Conservation (phyloP, 441 rosid genomes). For the Breynia disticha region DNA sequence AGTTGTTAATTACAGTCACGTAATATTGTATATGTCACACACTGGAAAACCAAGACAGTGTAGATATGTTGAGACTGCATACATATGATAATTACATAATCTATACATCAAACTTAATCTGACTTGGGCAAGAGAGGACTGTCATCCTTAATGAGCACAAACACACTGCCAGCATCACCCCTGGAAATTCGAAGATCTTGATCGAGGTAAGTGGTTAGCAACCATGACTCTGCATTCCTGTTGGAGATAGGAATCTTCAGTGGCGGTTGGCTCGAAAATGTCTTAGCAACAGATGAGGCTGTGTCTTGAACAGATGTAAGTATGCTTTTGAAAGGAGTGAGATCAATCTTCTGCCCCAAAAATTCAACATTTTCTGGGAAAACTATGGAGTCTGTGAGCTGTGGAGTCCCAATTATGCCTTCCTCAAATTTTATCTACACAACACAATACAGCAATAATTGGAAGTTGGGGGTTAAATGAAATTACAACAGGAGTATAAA, state of each 20-base stretch:
- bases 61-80: background rate
- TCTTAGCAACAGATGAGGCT: slow-evolving; percentile 69
- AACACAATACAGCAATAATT: background rate
- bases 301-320: slow-evolving; percentile 76
- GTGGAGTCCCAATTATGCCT: slow-evolving; percentile 89
- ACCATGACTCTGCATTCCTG: slow-evolving; percentile 71
- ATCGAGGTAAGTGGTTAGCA: slow-evolving; percentile 88
- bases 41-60: background rate
- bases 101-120: too few species aligned
- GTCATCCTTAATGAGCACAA: slow-evolving; percentile 85
- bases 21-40: background rate
- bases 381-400: slow-evolving; percentile 74
- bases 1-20: background rate
- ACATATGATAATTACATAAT: too few species aligned
- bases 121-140: slow-evolving; percentile 39
- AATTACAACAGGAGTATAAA: too few species aligned
- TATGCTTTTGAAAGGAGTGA: slow-evolving; percentile 66
- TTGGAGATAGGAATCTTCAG: slow-evolving; percentile 58
- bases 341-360: slow-evolving; percentile 71
- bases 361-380: slow-evolving; percentile 71
- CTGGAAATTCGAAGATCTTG: slow-evolving; percentile 82
- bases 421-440: slow-evolving; percentile 76
- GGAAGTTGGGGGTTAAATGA: too few species aligned
- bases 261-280: slow-evolving; percentile 94
- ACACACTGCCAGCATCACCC: slow-evolving; percentile 85